These are phyloP conservation scores for Chlamydomonas sp. DNA, from an alignment of 139 green algal genomes.

Conservation along the genomic window DNA sequence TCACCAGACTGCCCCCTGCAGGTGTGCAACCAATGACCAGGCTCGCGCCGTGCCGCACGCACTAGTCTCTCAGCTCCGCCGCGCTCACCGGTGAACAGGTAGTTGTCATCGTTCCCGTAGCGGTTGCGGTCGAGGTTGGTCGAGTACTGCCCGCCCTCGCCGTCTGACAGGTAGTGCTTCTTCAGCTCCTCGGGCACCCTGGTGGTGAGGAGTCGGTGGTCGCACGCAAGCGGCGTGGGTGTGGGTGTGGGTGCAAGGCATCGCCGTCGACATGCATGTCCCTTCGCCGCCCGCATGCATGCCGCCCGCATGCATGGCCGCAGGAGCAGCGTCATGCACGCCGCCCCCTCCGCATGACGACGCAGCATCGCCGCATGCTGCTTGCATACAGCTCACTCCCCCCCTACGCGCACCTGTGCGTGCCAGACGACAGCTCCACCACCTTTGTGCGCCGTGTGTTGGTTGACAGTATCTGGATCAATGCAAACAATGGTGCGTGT, in stretches of 20 bases:
- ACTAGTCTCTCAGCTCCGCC: background rate
- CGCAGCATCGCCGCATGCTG: background rate
- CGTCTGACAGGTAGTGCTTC: slow-evolving; percentile 77
- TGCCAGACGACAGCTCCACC: slow-evolving; percentile 78
- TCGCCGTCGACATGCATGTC: background rate
- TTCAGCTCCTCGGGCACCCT: slow-evolving; percentile 86
- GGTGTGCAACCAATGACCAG: too few relatives aligned
- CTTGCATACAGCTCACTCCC: background rate
- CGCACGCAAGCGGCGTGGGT: background rate
- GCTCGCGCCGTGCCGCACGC: too few relatives aligned
- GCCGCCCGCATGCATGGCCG: background rate
- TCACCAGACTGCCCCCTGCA: too few relatives aligned
- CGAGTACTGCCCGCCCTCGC: slow-evolving; percentile 73
- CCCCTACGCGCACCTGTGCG: slow-evolving; percentile 49
- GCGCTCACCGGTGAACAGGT: slow-evolving; percentile 77
- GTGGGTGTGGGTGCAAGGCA: background rate
- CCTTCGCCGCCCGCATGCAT: background rate
- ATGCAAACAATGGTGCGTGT: background rate
- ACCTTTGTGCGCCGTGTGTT: slow-evolving; percentile 93
- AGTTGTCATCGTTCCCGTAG: slow-evolving; percentile 92
- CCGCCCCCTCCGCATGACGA: background rate
- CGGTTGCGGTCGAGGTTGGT: slow-evolving; percentile 95
- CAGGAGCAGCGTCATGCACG: too few relatives aligned
- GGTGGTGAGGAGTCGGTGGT: background rate
- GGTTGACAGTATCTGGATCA: slow-evolving; percentile 34